Base-by-base conservation (phyloP, 192 early-diverging fungal genomes). In the Coemansia sp. region DNA sequence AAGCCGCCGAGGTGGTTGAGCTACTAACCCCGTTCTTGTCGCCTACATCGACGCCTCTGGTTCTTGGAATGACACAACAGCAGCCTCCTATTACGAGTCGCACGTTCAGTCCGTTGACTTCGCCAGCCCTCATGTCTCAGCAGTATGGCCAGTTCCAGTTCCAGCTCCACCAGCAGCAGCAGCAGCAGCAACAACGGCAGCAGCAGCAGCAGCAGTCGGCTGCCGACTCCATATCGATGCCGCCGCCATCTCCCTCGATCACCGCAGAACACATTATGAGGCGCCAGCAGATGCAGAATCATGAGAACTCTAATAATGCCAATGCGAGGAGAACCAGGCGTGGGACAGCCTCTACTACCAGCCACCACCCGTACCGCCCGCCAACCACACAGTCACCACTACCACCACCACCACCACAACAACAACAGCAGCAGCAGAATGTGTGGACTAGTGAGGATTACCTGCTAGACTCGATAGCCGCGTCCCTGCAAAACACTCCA, bases 21-120 rank as follows among this genome's bases (percentile, higher is more conserved):
- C 59, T 79, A 19, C 59, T 79, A 42, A 79, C 77, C 20, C 76
- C 76, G 49, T 74, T 79, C 33, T 52, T 79, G 52, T 79, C 76
- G 52, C 76, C 76, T 9, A 48, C 61, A 2, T 33, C 59, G 19
- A 79, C 71, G 7, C 71, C 76, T 2, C 34, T 59, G 23, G 29
- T 45, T 63, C 36, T 41, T 11, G 49, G 49, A 9, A 52, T 52
- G 49, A 14, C 23, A 8, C 45, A 17, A 29, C 50, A 55, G 59
- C 38, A 40, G 11, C 38, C 1, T 10, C 38, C 58, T 20, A 32
- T 55, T 17, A 55, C 46, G 17, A 11, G 50, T 9, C 41, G 54
- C 7, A 58, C 46, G 32, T 79, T 74, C 32, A 79, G 76, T 17
- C 76, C 76, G 1, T 52, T 79, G 41, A 74, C 76, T 0, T 79